Conservation (phyloP, 139 green algal genomes). For the Picochlorum sp. region DNA sequence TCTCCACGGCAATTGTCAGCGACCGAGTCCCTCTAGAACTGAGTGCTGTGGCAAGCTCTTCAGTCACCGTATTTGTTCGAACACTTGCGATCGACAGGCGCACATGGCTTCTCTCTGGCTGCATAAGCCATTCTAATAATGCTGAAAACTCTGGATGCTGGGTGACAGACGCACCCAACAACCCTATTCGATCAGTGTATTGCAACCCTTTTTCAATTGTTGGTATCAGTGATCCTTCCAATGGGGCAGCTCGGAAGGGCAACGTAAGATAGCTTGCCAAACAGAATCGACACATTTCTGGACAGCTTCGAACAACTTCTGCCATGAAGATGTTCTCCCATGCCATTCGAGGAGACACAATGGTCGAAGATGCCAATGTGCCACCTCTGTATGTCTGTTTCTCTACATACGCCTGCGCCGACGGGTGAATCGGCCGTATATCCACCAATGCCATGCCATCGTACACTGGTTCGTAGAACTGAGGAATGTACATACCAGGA, state of each 20-base stretch:
- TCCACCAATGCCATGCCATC: neutral
- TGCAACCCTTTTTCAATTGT: constrained; percentile 34
- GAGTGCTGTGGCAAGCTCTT: constrained; percentile 35
- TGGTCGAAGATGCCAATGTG: constrained; percentile 32
- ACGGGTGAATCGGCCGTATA: neutral
- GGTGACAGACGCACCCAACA: constrained; percentile 44
- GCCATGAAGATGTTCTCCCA: constrained; percentile 55
- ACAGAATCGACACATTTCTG: constrained; percentile 50
- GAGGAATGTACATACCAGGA: constrained; percentile 23
- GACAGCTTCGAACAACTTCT: constrained; percentile 39
- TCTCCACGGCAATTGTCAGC: constrained; percentile 46
- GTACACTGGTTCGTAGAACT: constrained; percentile 23
- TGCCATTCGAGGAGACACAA: constrained; percentile 39
- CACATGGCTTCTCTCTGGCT: constrained; percentile 30
- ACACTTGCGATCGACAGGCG: constrained; percentile 34
- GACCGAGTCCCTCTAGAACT: constrained; percentile 34
- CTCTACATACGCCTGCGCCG: constrained; percentile 20
- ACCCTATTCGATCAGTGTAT: constrained; percentile 37
- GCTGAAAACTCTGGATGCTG: constrained; percentile 44
- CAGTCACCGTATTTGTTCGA: constrained; percentile 43
- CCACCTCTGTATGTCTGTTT: constrained; percentile 46
- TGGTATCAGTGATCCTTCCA: constrained; percentile 41
- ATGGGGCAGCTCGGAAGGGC: constrained; percentile 34
- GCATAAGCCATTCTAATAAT: constrained; percentile 35
- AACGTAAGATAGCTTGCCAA: constrained; percentile 43